Percentiles rank a stretch among this genome's conserved stretches.
Conservation (phyloP, 345 rosid genomes). For the Odontarrhena argentea region DNA sequence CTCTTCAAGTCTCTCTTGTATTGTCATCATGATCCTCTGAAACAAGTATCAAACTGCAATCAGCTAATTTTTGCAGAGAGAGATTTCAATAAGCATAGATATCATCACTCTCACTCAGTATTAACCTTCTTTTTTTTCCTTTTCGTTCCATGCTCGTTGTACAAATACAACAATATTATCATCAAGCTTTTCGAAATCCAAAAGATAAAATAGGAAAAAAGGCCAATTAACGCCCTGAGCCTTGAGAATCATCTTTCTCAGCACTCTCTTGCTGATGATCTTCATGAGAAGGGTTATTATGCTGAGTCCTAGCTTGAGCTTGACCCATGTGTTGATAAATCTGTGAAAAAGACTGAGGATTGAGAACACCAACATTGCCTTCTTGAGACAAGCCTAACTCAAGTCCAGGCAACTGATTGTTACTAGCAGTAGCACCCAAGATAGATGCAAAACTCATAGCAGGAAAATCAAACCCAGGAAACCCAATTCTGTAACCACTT, state of each 20-base stretch:
- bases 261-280: constrained; percentile 55
- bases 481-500: constrained; percentile 67
- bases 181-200: constrained; percentile 42
- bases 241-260: constrained; percentile 86
- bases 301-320: constrained; percentile 53
- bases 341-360: constrained; percentile 71
- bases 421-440: constrained; percentile 53
- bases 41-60: constrained; percentile 25
- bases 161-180: constrained; percentile 51
- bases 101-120: constrained; percentile 50
- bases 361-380: constrained; percentile 83
- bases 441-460: constrained; percentile 81
- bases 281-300: constrained; percentile 46
- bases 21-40: constrained; percentile 30
- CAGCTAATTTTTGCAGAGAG: constrained; percentile 48
- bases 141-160: constrained; percentile 45
- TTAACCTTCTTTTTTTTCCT: constrained; percentile 30
- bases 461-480: constrained; percentile 79
- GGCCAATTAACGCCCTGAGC: constrained; percentile 64
- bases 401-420: constrained; percentile 81
- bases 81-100: constrained; percentile 46
- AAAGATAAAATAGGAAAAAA: constrained; percentile 27
- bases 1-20: constrained; percentile 11
- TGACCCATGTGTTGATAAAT: constrained; percentile 95
- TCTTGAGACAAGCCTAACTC: constrained; percentile 93